Evolutionary conservation across 345 rosid species (phyloP).

Genomic region (Citrus cavaleriei): DNA sequence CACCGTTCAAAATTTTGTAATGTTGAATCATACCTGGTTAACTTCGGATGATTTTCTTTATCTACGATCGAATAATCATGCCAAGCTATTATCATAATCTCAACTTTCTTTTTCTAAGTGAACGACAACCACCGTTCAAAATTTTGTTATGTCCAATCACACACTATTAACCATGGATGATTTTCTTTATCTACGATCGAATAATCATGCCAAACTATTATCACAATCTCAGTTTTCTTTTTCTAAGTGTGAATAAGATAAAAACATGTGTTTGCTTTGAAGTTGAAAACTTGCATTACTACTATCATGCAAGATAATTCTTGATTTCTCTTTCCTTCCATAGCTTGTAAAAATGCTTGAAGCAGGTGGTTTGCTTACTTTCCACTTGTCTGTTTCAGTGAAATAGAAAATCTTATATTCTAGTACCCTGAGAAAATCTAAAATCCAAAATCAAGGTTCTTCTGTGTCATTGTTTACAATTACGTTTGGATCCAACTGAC

Average conservation of each 20-base stretch:
- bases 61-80: neutral
- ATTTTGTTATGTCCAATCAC: neutral
- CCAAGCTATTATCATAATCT: neutral
- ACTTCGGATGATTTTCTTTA: neutral
- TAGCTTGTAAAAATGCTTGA: neutral
- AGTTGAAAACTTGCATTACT: neutral
- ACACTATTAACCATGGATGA: neutral
- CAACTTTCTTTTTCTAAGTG: neutral
- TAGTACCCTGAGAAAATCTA: neutral
- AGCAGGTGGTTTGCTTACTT: neutral
- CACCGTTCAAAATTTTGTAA: neutral
- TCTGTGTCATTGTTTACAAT: neutral
- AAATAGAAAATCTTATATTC: neutral
- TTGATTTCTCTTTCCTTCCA: neutral
- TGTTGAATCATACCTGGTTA: neutral
- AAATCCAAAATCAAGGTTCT: neutral
- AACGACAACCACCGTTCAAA: neutral
- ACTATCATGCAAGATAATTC: neutral
- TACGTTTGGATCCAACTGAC: neutral
- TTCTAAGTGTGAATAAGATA: neutral
- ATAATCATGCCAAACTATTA: neutral
- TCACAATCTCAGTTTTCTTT: neutral
- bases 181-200: neutral
- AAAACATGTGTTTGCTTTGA: neutral
- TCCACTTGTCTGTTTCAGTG: neutral